phyloP scores from a whole-genome alignment of 2,329 filamentous ascomycete genomes.

The Drechslerella stenobrocha region DNA sequence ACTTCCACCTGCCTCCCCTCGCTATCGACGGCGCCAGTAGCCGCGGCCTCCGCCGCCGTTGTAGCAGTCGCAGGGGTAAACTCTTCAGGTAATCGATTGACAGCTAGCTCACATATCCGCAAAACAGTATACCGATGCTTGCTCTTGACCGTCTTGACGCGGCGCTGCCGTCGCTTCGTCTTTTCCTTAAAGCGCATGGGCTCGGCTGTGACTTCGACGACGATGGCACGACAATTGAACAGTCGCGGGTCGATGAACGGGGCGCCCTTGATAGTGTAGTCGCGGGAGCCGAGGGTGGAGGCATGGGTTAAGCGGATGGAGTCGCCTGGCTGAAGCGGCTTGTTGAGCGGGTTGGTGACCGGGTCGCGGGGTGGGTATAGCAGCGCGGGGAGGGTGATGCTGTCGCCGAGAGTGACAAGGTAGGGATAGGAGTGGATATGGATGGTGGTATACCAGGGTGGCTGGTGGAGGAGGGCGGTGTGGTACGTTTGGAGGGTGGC shows the following conservation, averaged over 20 bases:
- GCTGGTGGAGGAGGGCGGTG: constrained; percentile 72
- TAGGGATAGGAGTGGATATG: constrained; percentile 80
- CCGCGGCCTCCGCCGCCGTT: constrained; percentile 52
- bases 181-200: constrained; percentile 76
- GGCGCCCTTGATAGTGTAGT: constrained; percentile 82
- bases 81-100: constrained; percentile 64
- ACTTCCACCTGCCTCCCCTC: constrained; percentile 1
- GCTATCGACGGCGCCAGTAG: no score
- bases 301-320: constrained; percentile 85
- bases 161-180: constrained; percentile 75
- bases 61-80: constrained; percentile 56
- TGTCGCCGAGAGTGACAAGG: constrained; percentile 75
- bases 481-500: constrained; percentile 43
- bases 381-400: constrained; percentile 74
- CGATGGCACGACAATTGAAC: constrained; percentile 81
- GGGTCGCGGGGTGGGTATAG: constrained; percentile 61
- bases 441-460: constrained; percentile 74
- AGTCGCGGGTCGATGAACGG: constrained; percentile 81
- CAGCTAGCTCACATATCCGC: constrained; percentile 76
- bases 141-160: constrained; percentile 75
- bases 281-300: constrained; percentile 76
- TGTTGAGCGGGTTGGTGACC: constrained; percentile 30
- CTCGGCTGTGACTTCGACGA: constrained; percentile 81
- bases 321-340: constrained; percentile 66
- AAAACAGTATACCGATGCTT: constrained; percentile 90